phyloP scores from a whole-genome alignment of 306 rosid species.

The Sesbania bispinosa region DNA sequence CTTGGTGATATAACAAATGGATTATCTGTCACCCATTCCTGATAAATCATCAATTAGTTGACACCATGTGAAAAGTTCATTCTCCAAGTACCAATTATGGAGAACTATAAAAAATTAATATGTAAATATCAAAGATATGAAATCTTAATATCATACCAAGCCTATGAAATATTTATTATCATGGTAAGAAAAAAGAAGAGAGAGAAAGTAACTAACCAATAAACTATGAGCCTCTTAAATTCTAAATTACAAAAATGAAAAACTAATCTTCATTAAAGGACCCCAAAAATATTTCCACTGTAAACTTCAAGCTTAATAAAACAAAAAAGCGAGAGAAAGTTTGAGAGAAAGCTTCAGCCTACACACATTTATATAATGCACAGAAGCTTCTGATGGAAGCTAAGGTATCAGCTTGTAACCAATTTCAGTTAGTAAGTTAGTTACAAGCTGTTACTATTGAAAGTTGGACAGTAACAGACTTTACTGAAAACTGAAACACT shows the following conservation, averaged over 20 bases:
- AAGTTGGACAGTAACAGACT: too few species aligned
- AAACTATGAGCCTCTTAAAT: not conserved
- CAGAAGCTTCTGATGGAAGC: too few species aligned
- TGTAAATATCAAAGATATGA: conserved; percentile 7
- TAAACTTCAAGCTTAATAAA: not conserved
- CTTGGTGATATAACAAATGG: conserved; percentile 98
- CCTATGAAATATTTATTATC: not conserved
- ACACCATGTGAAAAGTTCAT: not conserved
- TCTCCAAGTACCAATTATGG: conserved; percentile 11
- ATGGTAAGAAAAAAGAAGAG: not conserved
- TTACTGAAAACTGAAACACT: too few species aligned
- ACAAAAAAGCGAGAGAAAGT: too few species aligned
- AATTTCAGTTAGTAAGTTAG: too few species aligned
- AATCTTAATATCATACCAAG: conserved; percentile 4
- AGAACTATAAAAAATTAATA: not conserved
- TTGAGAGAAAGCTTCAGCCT: too few species aligned
- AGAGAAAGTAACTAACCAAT: not conserved
- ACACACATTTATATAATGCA: too few species aligned
- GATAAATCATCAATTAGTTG: conserved; percentile 31
- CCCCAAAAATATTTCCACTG: not conserved
- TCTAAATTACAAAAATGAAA: not conserved
- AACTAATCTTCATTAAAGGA: not conserved
- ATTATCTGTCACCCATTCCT: conserved; percentile 98
- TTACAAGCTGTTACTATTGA: too few species aligned
- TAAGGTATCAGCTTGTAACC: too few species aligned